Evolutionary conservation across 1,139 yeast genomes (phyloP).

Genomic region (Zygoascus sp.): DNA sequence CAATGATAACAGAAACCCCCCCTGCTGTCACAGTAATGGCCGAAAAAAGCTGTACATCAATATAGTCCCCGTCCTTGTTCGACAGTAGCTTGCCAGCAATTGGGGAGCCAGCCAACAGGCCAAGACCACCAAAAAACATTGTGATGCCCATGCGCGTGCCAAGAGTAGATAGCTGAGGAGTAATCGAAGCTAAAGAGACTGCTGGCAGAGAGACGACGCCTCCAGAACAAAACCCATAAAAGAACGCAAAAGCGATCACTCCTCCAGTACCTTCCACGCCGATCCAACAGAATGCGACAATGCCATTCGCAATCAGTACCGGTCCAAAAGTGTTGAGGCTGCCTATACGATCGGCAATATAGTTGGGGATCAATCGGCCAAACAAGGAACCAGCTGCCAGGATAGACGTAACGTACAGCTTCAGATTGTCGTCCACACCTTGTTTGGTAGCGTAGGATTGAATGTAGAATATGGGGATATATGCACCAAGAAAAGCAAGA

Average conservation of each 20-base stretch:
- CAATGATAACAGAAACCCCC: conserved; percentile 59
- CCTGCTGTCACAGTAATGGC: conserved; percentile 18
- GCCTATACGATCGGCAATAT: conserved; percentile 45
- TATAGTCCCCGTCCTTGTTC: conserved; percentile 21
- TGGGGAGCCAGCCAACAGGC: conserved; percentile 51
- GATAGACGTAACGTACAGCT: conserved; percentile 42
- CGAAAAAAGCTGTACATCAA: conserved; percentile 22
- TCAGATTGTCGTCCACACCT: conserved; percentile 24
- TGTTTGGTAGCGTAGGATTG: conserved; percentile 30
- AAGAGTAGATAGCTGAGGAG: conserved; percentile 39
- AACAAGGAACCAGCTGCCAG: conserved; percentile 47
- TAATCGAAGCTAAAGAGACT: conserved; percentile 45
- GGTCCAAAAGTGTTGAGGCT: conserved; percentile 42
- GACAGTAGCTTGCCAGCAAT: conserved; percentile 46
- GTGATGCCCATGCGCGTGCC: conserved; percentile 56
- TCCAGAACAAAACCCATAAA: conserved; percentile 50
- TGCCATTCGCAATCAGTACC: conserved; percentile 14
- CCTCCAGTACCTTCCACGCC: conserved; percentile 43
- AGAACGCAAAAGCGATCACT: conserved; percentile 37
- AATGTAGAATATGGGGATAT: conserved; percentile 36
- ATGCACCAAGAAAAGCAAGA: conserved; percentile 35
- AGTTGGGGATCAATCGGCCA: conserved; percentile 50
- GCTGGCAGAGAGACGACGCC: conserved; percentile 44
- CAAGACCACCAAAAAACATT: conserved; percentile 51
- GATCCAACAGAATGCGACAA: conserved; percentile 35